Percentiles rank a stretch among this genome's conserved stretches.
Evolutionary conservation across 768 basidiomycete species (phyloP).

Genomic region (Mrakia blollopis): DNA sequence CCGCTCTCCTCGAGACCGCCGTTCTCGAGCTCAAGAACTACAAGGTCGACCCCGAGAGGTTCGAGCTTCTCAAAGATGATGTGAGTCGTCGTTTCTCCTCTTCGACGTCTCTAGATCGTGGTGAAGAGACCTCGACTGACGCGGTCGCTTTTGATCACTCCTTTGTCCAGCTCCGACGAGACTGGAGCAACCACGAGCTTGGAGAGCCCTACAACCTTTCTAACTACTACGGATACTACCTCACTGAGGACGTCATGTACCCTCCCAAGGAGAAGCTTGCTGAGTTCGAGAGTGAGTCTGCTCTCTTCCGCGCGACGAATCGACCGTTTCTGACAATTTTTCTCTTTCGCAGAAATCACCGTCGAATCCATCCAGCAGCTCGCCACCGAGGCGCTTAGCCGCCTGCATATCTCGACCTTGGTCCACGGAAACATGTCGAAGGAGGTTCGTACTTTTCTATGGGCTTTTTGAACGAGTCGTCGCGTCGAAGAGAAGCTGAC

Average conservation of each 20-base stretch:
- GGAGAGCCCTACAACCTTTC: slow-evolving; percentile 75
- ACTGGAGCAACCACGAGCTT: slow-evolving; percentile 82
- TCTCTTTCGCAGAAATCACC: slow-evolving; percentile 56
- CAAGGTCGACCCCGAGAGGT: slow-evolving; percentile 62
- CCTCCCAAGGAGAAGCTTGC: slow-evolving; percentile 69
- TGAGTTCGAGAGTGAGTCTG: slow-evolving; percentile 64
- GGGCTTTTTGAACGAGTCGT: no score
- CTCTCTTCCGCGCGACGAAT: slow-evolving; percentile 39
- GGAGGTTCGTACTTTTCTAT: slow-evolving; percentile 54
- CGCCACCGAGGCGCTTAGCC: slow-evolving; percentile 56
- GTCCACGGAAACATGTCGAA: slow-evolving; percentile 79
- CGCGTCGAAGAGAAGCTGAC: neutral
- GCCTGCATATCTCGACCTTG: slow-evolving; percentile 65
- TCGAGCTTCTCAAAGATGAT: slow-evolving; percentile 78
- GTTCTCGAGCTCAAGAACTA: slow-evolving; percentile 63
- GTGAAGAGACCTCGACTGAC: neutral
- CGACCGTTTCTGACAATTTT: neutral
- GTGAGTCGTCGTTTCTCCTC: slow-evolving; percentile 46
- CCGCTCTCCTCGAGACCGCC: slow-evolving; percentile 66
- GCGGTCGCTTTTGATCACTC: neutral
- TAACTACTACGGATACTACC: slow-evolving; percentile 66
- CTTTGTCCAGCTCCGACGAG: slow-evolving; percentile 58
- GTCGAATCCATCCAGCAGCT: slow-evolving; percentile 65
- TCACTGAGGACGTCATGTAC: slow-evolving; percentile 56
- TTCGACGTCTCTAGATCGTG: neutral